A percentile compares a stretch with the other conserved stretches of the same genome.
Conservation (phyloP, 2,329 filamentous ascomycete species). For the Nigrospora oryzae region DNA sequence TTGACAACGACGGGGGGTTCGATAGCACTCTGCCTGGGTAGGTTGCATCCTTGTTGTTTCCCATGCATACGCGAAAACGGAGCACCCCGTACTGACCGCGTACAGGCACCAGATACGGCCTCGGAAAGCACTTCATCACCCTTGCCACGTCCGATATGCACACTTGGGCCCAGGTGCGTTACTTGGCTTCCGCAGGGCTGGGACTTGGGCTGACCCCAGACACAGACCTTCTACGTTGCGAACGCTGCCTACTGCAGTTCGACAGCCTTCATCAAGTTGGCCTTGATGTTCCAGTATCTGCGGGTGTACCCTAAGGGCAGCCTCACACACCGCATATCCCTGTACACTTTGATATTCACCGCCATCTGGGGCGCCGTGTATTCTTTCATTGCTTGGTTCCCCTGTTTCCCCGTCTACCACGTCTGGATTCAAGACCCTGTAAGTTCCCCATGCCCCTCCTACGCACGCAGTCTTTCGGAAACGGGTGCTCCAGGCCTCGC, state of each 20-base stretch:
- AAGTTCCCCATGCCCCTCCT: too few relatives aligned
- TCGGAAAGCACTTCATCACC: slow-evolving; percentile 15
- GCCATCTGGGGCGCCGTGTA: slow-evolving; percentile 20
- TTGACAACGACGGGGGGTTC: slow-evolving; percentile 12
- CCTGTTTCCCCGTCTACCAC: slow-evolving; percentile 14
- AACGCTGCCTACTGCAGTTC: slow-evolving; percentile 14
- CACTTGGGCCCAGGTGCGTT: slow-evolving; percentile 8
- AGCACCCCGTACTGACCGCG: not conserved
- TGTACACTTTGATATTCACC: slow-evolving; percentile 15
- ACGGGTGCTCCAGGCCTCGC: not conserved
- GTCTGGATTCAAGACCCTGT: not conserved
- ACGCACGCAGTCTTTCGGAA: not conserved
- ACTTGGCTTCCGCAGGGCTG: not conserved
- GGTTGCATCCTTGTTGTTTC: not conserved
- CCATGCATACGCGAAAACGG: not conserved
- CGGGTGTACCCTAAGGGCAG: slow-evolving; percentile 14
- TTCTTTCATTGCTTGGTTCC: slow-evolving; percentile 20
- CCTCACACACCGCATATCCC: slow-evolving; percentile 10
- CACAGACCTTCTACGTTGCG: slow-evolving; percentile 14
- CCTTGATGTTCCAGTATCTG: slow-evolving; percentile 17
- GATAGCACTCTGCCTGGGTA: slow-evolving; percentile 10
- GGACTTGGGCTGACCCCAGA: not conserved
- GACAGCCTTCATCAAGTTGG: slow-evolving; percentile 17
- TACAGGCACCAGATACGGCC: slow-evolving; percentile 8
- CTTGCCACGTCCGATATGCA: slow-evolving; percentile 7